Evolutionary conservation across 1,139 yeast genomes (phyloP).

Genomic region (Magnusiomyces paraingens): DNA sequence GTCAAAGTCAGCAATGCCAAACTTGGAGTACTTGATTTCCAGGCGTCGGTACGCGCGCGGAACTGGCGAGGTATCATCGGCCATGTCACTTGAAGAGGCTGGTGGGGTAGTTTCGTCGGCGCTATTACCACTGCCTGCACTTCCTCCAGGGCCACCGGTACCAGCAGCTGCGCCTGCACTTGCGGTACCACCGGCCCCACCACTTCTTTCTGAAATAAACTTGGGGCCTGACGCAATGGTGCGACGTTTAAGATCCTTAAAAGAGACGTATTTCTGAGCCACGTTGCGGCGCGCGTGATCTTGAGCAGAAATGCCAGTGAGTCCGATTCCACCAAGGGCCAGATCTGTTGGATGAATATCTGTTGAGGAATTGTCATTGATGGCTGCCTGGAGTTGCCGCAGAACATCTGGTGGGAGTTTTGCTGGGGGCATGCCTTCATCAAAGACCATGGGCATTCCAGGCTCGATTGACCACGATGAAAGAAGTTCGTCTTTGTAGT

Average conservation of each 20-base stretch:
- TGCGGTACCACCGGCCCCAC: too few relatives aligned
- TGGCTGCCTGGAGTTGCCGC: conserved; percentile 20
- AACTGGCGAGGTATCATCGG: conserved; percentile 19
- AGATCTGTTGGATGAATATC: conserved; percentile 37
- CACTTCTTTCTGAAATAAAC: conserved; percentile 56
- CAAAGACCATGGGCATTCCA: conserved; percentile 29
- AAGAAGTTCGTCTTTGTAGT: conserved; percentile 66
- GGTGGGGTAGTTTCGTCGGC: conserved; percentile 13
- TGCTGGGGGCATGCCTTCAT: conserved; percentile 33
- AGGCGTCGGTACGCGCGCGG: conserved; percentile 74
- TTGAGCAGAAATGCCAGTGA: conserved; percentile 26
- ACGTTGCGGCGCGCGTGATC: conserved; percentile 22
- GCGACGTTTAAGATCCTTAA: conserved; percentile 32
- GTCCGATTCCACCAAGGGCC: conserved; percentile 30
- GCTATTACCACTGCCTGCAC: conserved; percentile 23
- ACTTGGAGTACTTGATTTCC: conserved; percentile 76
- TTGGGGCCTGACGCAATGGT: conserved; percentile 43
- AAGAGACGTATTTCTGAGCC: conserved; percentile 42
- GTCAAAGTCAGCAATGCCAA: conserved; percentile 93
- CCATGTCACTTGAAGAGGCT: background rate
- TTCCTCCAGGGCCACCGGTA: too few relatives aligned
- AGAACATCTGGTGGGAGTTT: conserved; percentile 65
- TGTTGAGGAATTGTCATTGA: background rate
- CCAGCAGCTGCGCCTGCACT: too few relatives aligned
- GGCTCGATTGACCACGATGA: conserved; percentile 57